These are phyloP conservation scores for Penicillium cosmopolitanum DNA, from an alignment of 495 filamentous ascomycete genomes.

Conservation along the genomic window DNA sequence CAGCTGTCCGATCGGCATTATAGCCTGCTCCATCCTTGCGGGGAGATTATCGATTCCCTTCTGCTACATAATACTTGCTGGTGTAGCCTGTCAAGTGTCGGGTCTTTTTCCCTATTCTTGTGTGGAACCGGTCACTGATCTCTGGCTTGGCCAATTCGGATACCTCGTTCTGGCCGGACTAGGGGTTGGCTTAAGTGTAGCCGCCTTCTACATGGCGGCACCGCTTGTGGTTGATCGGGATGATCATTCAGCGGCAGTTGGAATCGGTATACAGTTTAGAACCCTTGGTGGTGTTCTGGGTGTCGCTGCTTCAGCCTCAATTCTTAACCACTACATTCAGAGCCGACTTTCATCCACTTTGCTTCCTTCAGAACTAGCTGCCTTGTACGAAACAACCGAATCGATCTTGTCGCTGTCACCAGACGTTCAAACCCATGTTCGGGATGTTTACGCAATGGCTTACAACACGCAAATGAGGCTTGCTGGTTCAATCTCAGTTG, in stretches of 20 bases:
- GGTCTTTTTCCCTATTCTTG: conserved; percentile 52
- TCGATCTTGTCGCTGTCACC: conserved; percentile 18
- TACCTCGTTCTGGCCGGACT: conserved; percentile 58
- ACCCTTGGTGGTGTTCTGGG: conserved; percentile 37
- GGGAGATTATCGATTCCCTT: conserved; percentile 46
- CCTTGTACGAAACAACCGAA: conserved; percentile 14
- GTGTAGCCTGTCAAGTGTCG: conserved; percentile 45
- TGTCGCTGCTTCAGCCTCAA: conserved; percentile 26
- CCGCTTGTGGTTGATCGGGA: conserved; percentile 45
- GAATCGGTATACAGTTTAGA: conserved; percentile 26
- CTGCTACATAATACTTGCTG: conserved; percentile 47
- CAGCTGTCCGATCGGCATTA: conserved; percentile 28
- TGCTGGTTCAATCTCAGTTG: conserved; percentile 27
- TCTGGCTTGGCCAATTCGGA: conserved; percentile 45
- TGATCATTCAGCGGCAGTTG: conserved; percentile 31
- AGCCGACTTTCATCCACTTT: conserved; percentile 7
- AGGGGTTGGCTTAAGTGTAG: conserved; percentile 54
- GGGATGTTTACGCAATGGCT: conserved; percentile 26
- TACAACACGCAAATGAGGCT: conserved; percentile 36
- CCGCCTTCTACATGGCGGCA: conserved; percentile 54
- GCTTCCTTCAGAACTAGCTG: conserved; percentile 10
- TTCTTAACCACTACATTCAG: conserved; percentile 30
- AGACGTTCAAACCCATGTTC: conserved; percentile 14
- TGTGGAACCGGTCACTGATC: conserved; percentile 26
- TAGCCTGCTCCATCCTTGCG: conserved; percentile 19